Evolutionary conservation across 345 rosid species (phyloP), one percentile per base, ranked within the genome.

Genomic region (Syzygium aqueum): DNA sequence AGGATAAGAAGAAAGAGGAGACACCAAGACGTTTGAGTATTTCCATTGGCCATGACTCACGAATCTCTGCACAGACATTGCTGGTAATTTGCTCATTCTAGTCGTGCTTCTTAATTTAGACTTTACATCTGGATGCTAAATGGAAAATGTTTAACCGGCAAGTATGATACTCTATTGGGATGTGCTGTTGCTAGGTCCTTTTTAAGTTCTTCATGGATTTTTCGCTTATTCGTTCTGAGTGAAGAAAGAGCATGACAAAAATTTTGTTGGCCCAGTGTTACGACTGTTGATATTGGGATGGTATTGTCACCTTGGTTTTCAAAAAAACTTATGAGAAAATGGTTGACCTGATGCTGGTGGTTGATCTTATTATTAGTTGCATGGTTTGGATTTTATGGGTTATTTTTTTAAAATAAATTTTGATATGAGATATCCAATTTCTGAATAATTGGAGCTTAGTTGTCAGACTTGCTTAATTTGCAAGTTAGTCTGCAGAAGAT

Each of bases 21-120:
- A 85, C 85, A 23, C 86, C 95, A 51, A 90, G 51, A 87, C 90
- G 33, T 59, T 84, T 94, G 90, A 92, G 90, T 87, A 93, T 97
- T 59, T 96, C 99, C 59, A 89, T 96, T 84, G 99, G 99, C 85
- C 99, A 96, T 88, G 99, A 97, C 92, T 97, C 99, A 84, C 98
- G 99, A 67, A 92, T 97, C 89, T 97, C 99, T 91, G 98, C 99
- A 53, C 92, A 92, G 87, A 83, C 87, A 46, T 93, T 97, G 86
- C 94, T 91, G 95, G 99, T 96, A 86, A 87, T 57, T 40, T 85
- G 73, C 65, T 88, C 77, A 27, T 53, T 88, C 21, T 86, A 84
- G 14, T 85, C 50, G 40, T 51, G 86, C 77, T 53, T 30, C 59
- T 28, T 23, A 77, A n/a, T 37, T 40, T 65, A 53, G 49, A 86